A percentile compares a stretch with the other conserved stretches of the same genome.
phyloP scores from a whole-genome alignment of 371 early-diverging fungal species.

The Chytridium lagenaria region DNA sequence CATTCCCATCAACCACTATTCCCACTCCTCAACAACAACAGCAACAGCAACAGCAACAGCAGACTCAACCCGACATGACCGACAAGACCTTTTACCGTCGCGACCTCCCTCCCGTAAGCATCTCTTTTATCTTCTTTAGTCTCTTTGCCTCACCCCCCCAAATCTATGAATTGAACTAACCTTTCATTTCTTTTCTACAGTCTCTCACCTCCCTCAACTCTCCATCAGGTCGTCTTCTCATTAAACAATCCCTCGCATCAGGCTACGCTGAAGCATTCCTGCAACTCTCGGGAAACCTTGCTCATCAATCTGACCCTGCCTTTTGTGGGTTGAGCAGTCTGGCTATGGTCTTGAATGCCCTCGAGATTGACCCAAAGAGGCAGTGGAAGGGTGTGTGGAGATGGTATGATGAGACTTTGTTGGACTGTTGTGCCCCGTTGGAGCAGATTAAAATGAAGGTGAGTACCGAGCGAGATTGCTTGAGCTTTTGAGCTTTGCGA shows the following conservation, averaged over 20 bases:
- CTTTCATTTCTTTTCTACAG: constrained; percentile 1
- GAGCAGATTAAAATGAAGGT: constrained; percentile 73
- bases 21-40: background rate
- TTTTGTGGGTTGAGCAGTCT: constrained; percentile 73
- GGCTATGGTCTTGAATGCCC: constrained; percentile 91
- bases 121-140: too few species aligned
- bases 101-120: constrained; percentile 64
- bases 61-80: background rate
- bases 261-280: constrained; percentile 89
- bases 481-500: background rate
- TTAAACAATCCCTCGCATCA: constrained; percentile 74
- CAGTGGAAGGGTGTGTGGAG: constrained; percentile 94
- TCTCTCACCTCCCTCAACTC: constrained; percentile 82
- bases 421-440: constrained; percentile 81
- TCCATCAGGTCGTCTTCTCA: constrained; percentile 74
- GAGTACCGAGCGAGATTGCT: background rate
- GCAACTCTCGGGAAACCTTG: constrained; percentile 84
- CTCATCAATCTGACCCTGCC: constrained; percentile 90
- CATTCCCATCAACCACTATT: background rate
- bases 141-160: background rate
- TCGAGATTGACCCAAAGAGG: constrained; percentile 87
- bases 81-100: constrained; percentile 73
- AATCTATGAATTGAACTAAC: background rate
- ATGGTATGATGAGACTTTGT: constrained; percentile 86
- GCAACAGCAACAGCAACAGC: background rate